Conservation (phyloP, 2,329 filamentous ascomycete species). For the Paraconiothyrium brasiliense region DNA sequence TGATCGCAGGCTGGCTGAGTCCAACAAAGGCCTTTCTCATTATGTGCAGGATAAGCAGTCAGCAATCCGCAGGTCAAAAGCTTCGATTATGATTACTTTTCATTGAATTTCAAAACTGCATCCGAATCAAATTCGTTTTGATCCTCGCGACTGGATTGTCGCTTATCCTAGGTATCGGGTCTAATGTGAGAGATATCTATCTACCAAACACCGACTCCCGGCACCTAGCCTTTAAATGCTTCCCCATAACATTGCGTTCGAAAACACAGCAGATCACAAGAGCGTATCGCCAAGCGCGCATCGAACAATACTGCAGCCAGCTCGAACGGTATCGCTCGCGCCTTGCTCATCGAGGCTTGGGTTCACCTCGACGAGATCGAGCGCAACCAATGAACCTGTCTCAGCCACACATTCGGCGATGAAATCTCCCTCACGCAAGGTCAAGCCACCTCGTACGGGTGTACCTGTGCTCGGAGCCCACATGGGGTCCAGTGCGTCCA, state of each 20-base stretch:
- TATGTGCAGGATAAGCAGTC: background rate
- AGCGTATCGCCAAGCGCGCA: slow-evolving; percentile 93
- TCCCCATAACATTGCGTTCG: background rate
- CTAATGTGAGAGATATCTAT: background rate
- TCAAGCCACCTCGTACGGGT: slow-evolving; percentile 90
- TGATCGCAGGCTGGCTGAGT: too few relatives aligned
- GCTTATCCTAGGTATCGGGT: background rate
- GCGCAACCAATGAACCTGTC: slow-evolving; percentile 65
- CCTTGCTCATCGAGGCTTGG: slow-evolving; percentile 63
- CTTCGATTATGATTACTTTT: background rate
- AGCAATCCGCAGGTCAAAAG: background rate
- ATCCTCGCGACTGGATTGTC: background rate
- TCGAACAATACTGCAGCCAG: slow-evolving; percentile 88
- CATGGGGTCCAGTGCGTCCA: slow-evolving; percentile 94
- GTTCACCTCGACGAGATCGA: slow-evolving; percentile 67
- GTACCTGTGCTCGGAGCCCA: slow-evolving; percentile 97
- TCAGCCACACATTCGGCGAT: slow-evolving; percentile 78
- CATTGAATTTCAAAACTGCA: background rate
- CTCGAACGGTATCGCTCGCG: slow-evolving; percentile 85
- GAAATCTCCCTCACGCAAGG: slow-evolving; percentile 93
- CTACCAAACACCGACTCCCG: background rate
- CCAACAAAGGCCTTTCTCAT: too few relatives aligned
- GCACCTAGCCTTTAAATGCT: background rate
- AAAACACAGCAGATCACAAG: slow-evolving; percentile 62
- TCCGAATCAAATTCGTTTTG: slow-evolving; percentile 20